These are phyloP conservation scores for Wallacemonas rigidus DNA, from an alignment of 208 protist species.

Conservation along the genomic window DNA sequence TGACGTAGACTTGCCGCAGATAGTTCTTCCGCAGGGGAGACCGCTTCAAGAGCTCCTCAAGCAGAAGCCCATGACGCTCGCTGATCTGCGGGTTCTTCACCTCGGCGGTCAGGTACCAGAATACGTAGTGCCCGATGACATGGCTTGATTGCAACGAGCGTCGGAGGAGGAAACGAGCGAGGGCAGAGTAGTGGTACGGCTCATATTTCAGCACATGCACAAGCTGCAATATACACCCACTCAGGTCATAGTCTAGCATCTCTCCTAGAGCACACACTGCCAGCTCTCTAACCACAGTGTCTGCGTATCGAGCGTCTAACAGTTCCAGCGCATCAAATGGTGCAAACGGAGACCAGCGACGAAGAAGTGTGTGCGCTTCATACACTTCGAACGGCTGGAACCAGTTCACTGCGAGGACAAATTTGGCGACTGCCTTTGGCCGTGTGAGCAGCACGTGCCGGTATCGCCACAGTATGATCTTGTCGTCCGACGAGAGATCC, in stretches of 20 bases:
- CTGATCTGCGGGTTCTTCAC: constrained; percentile 65
- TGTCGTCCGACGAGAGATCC: constrained; percentile 54
- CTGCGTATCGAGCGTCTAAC: constrained; percentile 71
- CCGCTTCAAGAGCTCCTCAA: constrained; percentile 81
- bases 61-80: constrained; percentile 79
- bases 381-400: constrained; percentile 63
- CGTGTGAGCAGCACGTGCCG: constrained; percentile 48
- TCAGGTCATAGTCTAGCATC: constrained; percentile 77
- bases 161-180: constrained; percentile 71
- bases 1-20: constrained; percentile 63
- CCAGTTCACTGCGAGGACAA: constrained; percentile 76
- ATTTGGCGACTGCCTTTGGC: constrained; percentile 73
- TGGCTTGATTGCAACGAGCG: constrained; percentile 72
- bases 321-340: constrained; percentile 82
- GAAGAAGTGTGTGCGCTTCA: constrained; percentile 52
- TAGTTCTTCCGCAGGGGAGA: constrained; percentile 54
- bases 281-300: constrained; percentile 69
- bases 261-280: constrained; percentile 59
- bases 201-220: constrained; percentile 89
- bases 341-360: constrained; percentile 44
- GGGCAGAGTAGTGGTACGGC: constrained; percentile 75
- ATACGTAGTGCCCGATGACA: constrained; percentile 81
- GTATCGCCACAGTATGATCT: constrained; percentile 73
- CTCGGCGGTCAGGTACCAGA: constrained; percentile 91
- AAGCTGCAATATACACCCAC: constrained; percentile 80